A percentile compares a stretch with the other conserved stretches of the same genome.
phyloP scores from a whole-genome alignment of 2,329 filamentous ascomycete genomes.

The Nannizziopsis barbatae region DNA sequence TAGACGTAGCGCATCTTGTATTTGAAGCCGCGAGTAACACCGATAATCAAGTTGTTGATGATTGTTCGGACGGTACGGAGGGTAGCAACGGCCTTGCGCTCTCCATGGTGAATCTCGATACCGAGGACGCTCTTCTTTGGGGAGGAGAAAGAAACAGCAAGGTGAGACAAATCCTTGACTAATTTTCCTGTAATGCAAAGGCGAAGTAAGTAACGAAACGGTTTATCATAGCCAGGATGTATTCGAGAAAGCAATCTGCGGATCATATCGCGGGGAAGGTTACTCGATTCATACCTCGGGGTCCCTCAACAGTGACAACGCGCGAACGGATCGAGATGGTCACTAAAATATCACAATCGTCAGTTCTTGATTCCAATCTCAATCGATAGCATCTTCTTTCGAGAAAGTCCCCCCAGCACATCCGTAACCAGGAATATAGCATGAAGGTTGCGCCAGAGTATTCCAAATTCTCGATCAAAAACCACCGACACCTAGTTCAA shows the following conservation, averaged over 20 bases:
- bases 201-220: background rate
- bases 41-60: constrained; percentile 97
- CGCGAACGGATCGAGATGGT: constrained; percentile 96
- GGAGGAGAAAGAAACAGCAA: constrained; percentile 89
- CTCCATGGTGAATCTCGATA: constrained; percentile 98
- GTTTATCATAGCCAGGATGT: constrained; percentile 2
- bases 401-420: background rate
- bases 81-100: constrained; percentile 93
- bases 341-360: constrained; percentile 50
- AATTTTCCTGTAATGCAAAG: constrained; percentile 61
- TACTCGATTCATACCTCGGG: constrained; percentile 55
- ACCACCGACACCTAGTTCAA: background rate
- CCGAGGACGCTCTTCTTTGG: constrained; percentile 77
- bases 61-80: constrained; percentile 95
- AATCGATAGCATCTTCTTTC: background rate
- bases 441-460: background rate
- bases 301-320: constrained; percentile 92
- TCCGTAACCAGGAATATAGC: background rate
- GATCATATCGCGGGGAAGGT: background rate
- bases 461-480: background rate
- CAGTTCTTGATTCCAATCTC: constrained; percentile 7
- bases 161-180: constrained; percentile 88
- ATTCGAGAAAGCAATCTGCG: constrained; percentile 16
- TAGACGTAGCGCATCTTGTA: constrained; percentile 99
- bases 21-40: constrained; percentile 98